These are phyloP conservation scores for Trichophyton benhamiae DNA, from an alignment of 2,329 filamentous ascomycete species.

Conservation along the genomic window DNA sequence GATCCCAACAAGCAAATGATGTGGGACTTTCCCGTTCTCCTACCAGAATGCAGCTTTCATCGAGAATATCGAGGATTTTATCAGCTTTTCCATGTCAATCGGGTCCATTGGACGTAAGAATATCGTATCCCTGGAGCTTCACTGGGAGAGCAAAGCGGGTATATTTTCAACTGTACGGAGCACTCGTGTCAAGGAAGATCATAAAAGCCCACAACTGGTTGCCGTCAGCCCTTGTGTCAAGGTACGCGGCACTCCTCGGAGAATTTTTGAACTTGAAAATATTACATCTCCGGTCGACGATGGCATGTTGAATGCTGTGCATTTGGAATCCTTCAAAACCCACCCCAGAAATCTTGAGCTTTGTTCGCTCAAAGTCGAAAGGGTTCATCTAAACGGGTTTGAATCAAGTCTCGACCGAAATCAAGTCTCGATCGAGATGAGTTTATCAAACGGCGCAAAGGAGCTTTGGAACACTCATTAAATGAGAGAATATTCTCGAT, in stretches of 20 bases:
- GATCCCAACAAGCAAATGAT: background rate
- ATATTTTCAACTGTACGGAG: background rate
- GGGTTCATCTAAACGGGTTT: background rate
- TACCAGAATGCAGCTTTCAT: background rate
- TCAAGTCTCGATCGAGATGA: too few species aligned
- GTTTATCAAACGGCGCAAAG: background rate
- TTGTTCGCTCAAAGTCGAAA: background rate
- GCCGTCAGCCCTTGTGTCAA: background rate
- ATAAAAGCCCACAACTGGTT: background rate
- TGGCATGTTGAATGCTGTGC: background rate
- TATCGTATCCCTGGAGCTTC: background rate
- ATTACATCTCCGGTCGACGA: background rate
- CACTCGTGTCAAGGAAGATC: background rate
- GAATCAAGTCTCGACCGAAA: background rate
- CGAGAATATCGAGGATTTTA: background rate
- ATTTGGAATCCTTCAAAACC: background rate
- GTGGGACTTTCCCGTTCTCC: background rate
- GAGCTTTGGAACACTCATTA: background rate
- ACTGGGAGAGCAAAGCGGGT: background rate
- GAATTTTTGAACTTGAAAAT: background rate
- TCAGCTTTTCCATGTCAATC: background rate
- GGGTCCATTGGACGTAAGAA: background rate
- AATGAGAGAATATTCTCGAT: background rate
- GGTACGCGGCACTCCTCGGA: background rate
- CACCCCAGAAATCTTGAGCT: background rate